Conservation (phyloP, 192 early-diverging fungal genomes). For the Umbelopsis sp. region DNA sequence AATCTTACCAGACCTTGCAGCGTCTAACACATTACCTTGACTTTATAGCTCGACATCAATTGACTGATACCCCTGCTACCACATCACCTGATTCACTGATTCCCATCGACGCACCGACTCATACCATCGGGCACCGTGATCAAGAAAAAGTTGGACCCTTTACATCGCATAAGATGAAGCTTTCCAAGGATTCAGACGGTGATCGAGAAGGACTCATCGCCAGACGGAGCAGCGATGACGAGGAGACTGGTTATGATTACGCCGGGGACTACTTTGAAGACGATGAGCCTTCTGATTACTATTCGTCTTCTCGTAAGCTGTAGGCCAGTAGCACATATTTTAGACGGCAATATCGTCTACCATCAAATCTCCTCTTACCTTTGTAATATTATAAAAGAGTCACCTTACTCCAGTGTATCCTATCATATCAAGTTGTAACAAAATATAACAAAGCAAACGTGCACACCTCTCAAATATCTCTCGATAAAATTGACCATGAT, state of each 20-base stretch:
- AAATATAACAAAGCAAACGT: not conserved
- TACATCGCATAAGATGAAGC: not conserved
- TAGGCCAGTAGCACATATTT: not conserved
- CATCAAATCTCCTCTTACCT: not conserved
- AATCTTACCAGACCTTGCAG: not conserved
- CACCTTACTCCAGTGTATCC: not conserved
- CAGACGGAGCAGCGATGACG: not conserved
- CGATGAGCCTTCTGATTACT: not conserved
- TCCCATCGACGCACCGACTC: not conserved
- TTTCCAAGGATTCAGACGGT: not conserved
- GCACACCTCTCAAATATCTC: not conserved
- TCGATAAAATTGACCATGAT: not conserved
- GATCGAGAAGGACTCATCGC: not conserved
- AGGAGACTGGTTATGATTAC: not conserved
- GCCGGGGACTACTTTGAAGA: not conserved
- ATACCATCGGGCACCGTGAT: not conserved
- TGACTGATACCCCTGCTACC: not conserved
- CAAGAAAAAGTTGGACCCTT: slow-evolving; percentile 5
- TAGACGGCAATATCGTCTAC: not conserved
- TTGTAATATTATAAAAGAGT: slow-evolving; percentile 15
- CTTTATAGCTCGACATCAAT: not conserved
- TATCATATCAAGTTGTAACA: slow-evolving; percentile 6
- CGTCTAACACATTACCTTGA: not conserved
- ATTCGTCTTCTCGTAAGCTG: not conserved
- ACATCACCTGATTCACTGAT: not conserved